Conservation (phyloP, 345 rosid genomes). For the Arabidopsis suecica region DNA sequence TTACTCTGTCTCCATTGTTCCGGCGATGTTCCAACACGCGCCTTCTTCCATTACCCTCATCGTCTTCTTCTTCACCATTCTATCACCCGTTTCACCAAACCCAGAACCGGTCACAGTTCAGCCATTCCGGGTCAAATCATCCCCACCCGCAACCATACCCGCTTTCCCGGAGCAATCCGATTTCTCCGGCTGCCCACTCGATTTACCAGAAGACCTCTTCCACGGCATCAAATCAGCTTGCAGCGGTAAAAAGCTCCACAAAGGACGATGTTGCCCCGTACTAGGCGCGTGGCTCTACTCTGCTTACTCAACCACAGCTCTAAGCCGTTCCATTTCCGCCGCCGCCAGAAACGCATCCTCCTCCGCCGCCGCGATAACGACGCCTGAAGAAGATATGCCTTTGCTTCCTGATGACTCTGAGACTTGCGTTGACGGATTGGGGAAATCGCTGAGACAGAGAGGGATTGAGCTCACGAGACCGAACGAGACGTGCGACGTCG, state of each 20-base stretch:
- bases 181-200: conserved; percentile 67
- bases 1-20: conserved; percentile 10
- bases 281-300: conserved; percentile 89
- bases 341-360: conserved; percentile 31
- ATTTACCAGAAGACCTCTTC: conserved; percentile 75
- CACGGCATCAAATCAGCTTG: conserved; percentile 68
- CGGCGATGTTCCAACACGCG: conserved; percentile 54
- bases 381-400: conserved; percentile 66
- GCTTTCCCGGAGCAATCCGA: conserved; percentile 93
- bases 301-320: conserved; percentile 82
- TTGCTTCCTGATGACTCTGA: conserved; percentile 94
- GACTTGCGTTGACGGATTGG: conserved; percentile 83
- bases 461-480: conserved; percentile 69
- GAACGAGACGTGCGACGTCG: conserved; percentile 85
- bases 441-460: conserved; percentile 64
- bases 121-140: conserved; percentile 52
- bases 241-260: conserved; percentile 51
- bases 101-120: conserved; percentile 56
- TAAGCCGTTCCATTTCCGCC: conserved; percentile 45
- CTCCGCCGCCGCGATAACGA: conserved; percentile 12
- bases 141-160: conserved; percentile 77
- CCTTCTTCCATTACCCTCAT: conserved; percentile 29
- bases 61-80: conserved; percentile 27
- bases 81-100: conserved; percentile 35
- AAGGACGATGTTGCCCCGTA: conserved; percentile 82